These are phyloP conservation scores for Parachaetomium inaequale DNA, from an alignment of 495 filamentous ascomycete genomes.

Conservation along the genomic window DNA sequence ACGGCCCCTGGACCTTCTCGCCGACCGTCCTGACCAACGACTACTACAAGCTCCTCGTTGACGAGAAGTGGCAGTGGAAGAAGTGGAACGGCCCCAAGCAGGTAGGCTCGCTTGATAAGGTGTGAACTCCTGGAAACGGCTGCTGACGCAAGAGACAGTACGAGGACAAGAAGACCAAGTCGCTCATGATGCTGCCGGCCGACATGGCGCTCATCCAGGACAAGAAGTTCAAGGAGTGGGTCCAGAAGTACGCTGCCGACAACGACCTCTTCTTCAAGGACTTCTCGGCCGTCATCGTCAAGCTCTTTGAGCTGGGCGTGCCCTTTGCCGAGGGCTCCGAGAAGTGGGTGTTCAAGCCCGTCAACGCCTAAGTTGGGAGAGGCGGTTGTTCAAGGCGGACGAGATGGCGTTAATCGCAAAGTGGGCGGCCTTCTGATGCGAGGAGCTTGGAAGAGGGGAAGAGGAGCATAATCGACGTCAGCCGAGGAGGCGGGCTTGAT, in stretches of 20 bases:
- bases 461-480: not conserved
- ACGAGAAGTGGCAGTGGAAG: conserved; percentile 87
- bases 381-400: not conserved
- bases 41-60: conserved; percentile 79
- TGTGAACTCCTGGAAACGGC: not conserved
- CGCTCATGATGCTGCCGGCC: conserved; percentile 95
- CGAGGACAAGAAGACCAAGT: conserved; percentile 78
- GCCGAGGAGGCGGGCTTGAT: not conserved
- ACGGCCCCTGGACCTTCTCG: conserved; percentile 94
- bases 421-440: not conserved
- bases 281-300: conserved; percentile 72
- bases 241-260: conserved; percentile 90
- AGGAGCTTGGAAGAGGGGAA: not conserved
- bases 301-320: conserved; percentile 92
- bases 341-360: conserved; percentile 70
- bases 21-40: conserved; percentile 94
- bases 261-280: conserved; percentile 90
- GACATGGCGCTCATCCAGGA: conserved; percentile 88
- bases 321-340: conserved; percentile 70
- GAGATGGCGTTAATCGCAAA: too few species aligned
- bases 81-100: conserved; percentile 90
- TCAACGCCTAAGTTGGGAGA: conserved; percentile 23
- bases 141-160: conserved; percentile 49
- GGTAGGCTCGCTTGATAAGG: conserved; percentile 29
- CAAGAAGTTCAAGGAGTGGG: conserved; percentile 77